Evolutionary conservation across 2,329 filamentous ascomycete genomes (phyloP), one percentile per base, ranked within the genome.

Genomic region (Arthroderma uncinatum): DNA sequence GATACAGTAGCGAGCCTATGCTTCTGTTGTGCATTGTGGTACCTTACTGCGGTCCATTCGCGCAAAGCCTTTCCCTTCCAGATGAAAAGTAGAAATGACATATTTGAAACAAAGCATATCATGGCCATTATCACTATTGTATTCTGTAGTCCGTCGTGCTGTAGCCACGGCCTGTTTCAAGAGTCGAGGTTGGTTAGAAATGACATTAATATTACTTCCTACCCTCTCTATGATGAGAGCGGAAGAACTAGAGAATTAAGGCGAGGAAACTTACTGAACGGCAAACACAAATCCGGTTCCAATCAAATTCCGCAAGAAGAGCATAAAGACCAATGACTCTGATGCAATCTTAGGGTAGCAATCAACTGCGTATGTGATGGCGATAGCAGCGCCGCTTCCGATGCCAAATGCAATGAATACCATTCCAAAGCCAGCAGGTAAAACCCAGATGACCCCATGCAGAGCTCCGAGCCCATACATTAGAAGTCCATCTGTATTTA

Each of bases 271-370:
- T 3, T 30, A 30, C 48, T 65, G 70, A 62, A 71, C 69, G 50
- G 58, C 67, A 56, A 68, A 68, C n/a, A 56, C 60, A 44, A 69
- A 62, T 1, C 57, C 55, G 19, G 40, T 71, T 28, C 66, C 67
- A 58, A 73, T 69, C 1, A 67, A 69, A 59, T 74, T 74, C 1
- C 72, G 63, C 19, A 73, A 65, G 30, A 73, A 50, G 23, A 73
- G 71, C 19, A 73, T 66, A 10, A 68, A 65, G 10, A 64, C 67
- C 56, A 67, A 60, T 0, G 61, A 58, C 57, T 68, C 66, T 25
- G 65, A 62, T 4, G 60, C 62, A 8, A 67, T 54, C 25, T 66
- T 65, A 28, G 63, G 66, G 25, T 65, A 66, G 42, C 63, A 64
- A 56, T 70, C 66, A 7, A 69, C 56, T 2, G 58, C 60, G 55